Conservation (phyloP, 2,329 filamentous ascomycete species). For the Fusarium robinianum region DNA sequence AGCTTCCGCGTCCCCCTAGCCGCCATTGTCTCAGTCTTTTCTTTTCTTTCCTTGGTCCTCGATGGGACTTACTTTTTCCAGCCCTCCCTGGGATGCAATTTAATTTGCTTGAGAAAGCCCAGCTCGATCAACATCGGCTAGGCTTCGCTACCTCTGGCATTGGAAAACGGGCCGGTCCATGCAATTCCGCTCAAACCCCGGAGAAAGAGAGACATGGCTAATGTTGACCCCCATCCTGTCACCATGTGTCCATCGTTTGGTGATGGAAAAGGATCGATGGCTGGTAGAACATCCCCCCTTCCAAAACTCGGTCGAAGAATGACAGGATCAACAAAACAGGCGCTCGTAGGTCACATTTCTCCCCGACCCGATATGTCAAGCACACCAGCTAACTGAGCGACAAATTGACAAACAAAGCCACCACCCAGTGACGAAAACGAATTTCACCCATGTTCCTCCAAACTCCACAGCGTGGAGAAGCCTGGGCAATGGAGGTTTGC, state of each 20-base stretch:
- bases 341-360: no score
- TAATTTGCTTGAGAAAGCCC: slow-evolving; percentile 11
- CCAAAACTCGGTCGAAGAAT: no score
- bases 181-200: slow-evolving; percentile 27
- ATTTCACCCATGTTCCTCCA: no score
- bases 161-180: slow-evolving; percentile 33
- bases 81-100: slow-evolving; percentile 9
- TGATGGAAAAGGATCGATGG: no score
- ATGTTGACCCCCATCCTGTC: slow-evolving; percentile 9
- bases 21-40: not conserved
- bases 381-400: no score
- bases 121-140: slow-evolving; percentile 21
- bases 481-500: no score
- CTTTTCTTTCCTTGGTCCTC: slow-evolving; percentile 1
- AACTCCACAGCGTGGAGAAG: no score
- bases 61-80: slow-evolving; percentile 8
- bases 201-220: slow-evolving; percentile 13
- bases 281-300: slow-evolving; percentile 6
- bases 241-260: not conserved
- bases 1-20: not conserved
- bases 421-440: no score
- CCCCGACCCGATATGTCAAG: no score
- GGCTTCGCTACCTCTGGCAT: slow-evolving; percentile 19
- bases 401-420: no score
- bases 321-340: no score